Conservation (phyloP, 2,329 filamentous ascomycete genomes). For the Talaromyces sp. region DNA sequence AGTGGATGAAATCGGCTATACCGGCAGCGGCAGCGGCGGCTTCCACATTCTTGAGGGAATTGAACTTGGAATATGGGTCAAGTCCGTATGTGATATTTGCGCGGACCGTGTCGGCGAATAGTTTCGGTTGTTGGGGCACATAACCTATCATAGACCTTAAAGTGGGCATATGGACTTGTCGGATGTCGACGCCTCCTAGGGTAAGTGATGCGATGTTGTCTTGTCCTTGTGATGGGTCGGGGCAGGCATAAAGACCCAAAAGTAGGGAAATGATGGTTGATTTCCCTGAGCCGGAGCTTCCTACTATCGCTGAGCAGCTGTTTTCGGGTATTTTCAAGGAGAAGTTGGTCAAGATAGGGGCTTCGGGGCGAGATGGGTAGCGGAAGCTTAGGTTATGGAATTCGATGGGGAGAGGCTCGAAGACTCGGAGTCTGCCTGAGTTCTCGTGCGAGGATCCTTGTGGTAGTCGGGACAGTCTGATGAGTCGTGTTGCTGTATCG, state of each 20-base stretch:
- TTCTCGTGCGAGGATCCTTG: slow-evolving; percentile 58
- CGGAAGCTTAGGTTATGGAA: slow-evolving; percentile 66
- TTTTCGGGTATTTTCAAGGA: slow-evolving; percentile 63
- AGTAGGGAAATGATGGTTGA: slow-evolving; percentile 77
- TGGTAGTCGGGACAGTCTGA: slow-evolving; percentile 66
- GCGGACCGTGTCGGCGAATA: slow-evolving; percentile 52
- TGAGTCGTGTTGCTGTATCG: slow-evolving; percentile 68
- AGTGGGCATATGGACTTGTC: slow-evolving; percentile 58
- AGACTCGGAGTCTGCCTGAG: slow-evolving; percentile 47
- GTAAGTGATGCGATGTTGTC: slow-evolving; percentile 45
- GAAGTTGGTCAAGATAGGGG: slow-evolving; percentile 61
- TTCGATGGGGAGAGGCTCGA: slow-evolving; percentile 52
- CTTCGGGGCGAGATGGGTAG: slow-evolving; percentile 62
- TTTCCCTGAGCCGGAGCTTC: slow-evolving; percentile 85
- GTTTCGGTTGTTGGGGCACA: slow-evolving; percentile 61
- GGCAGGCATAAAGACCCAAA: slow-evolving; percentile 63
- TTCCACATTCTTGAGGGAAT: slow-evolving; percentile 48
- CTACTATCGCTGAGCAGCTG: slow-evolving; percentile 74
- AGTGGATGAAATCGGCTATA: slow-evolving; percentile 73
- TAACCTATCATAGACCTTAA: slow-evolving; percentile 64
- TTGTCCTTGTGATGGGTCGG: not conserved
- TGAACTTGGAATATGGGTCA: slow-evolving; percentile 52
- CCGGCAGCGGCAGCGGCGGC: slow-evolving; percentile 58
- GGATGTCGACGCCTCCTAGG: slow-evolving; percentile 55
- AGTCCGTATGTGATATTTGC: slow-evolving; percentile 73